phyloP scores from a whole-genome alignment of 176 grass and related monocot genomes.

The Rhynchospora tenuis region DNA sequence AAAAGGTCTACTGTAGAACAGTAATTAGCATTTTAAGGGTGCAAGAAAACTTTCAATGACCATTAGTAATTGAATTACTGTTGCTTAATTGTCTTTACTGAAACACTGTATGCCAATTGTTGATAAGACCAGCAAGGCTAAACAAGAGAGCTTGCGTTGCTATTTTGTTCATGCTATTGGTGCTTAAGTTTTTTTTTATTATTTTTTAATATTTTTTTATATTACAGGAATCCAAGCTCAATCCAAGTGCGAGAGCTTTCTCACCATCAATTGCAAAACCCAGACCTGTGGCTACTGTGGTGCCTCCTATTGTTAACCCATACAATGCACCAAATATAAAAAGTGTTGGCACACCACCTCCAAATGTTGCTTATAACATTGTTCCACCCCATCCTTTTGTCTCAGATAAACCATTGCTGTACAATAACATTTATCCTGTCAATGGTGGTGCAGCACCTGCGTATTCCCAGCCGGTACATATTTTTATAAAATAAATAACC shows the following conservation, averaged over 20 bases:
- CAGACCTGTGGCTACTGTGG: constrained; percentile 33
- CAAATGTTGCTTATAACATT: constrained; percentile 44
- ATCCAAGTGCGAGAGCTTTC: constrained; percentile 74
- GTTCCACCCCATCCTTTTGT: constrained; percentile 35
- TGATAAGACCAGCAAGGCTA: neutral
- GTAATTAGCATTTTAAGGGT: neutral
- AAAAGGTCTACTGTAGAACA: neutral
- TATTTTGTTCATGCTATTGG: constrained; percentile 6
- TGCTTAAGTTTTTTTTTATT: constrained; percentile 2
- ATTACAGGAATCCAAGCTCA: constrained; percentile 92
- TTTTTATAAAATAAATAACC: neutral
- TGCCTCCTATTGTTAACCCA: constrained; percentile 37
- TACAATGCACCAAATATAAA: constrained; percentile 41
- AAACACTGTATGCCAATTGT: neutral
- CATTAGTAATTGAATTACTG: neutral
- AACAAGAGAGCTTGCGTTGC: neutral
- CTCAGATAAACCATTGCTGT: constrained; percentile 51
- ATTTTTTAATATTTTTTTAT: constrained; percentile 25
- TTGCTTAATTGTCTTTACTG: neutral
- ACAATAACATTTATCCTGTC: constrained; percentile 51
- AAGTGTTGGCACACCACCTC: constrained; percentile 41
- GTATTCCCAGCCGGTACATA: constrained; percentile 14
- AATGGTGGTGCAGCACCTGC: constrained; percentile 42
- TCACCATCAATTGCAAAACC: constrained; percentile 67
- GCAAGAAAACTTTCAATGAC: neutral